Evolutionary conservation across 106 monocot genomes (phyloP).

Genomic region (Dendrobium nobile): DNA sequence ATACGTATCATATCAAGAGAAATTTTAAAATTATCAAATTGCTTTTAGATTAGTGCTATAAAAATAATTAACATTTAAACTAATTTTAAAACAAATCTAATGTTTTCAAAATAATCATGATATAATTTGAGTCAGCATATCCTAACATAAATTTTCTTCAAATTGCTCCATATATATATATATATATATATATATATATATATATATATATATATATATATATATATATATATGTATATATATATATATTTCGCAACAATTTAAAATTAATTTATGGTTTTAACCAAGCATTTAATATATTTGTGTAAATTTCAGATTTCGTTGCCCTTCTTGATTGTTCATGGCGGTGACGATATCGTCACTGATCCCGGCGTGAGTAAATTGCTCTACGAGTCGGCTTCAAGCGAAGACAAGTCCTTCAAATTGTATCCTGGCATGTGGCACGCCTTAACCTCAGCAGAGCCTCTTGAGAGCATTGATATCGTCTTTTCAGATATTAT

Average conservation of each 20-base stretch:
- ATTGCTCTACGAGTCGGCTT: slow-evolving; percentile 1
- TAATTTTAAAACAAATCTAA: background rate
- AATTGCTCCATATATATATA: background rate
- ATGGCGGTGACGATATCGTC: slow-evolving; percentile 15
- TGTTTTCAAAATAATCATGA: background rate
- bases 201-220: too few species aligned
- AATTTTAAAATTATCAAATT: too few species aligned
- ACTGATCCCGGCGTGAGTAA: slow-evolving; percentile 10
- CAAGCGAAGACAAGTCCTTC: slow-evolving; percentile 13
- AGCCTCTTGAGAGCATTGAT: slow-evolving; percentile 11
- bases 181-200: too few species aligned
- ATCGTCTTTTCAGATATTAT: slow-evolving; percentile 14
- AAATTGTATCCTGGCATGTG: slow-evolving; percentile 18
- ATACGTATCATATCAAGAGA: too few species aligned
- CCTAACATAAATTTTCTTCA: background rate
- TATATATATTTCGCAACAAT: background rate
- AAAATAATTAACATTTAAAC: too few species aligned
- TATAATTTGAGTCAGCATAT: background rate
- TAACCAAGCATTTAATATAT: background rate
- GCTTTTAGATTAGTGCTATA: too few species aligned
- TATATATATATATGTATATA: too few species aligned
- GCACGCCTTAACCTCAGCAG: slow-evolving; percentile 6
- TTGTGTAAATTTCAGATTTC: slow-evolving; percentile 1
- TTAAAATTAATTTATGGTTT: background rate
- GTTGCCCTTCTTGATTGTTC: slow-evolving; percentile 13